These are phyloP conservation scores for Ceriops zippeliana DNA, from an alignment of 345 rosid genomes.

Conservation along the genomic window DNA sequence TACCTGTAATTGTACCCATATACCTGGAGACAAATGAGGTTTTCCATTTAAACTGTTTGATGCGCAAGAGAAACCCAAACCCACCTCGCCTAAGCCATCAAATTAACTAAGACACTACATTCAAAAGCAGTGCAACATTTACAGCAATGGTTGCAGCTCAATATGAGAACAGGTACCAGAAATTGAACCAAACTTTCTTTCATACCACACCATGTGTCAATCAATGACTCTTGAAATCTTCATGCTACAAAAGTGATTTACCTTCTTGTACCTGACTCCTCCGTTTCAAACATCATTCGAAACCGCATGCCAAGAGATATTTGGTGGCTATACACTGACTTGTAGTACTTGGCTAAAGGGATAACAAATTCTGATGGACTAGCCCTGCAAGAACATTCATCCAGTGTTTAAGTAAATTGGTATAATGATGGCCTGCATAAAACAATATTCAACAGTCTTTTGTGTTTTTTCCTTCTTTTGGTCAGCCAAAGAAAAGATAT, in stretches of 20 bases:
- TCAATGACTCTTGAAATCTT: too few relatives aligned
- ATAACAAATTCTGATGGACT: constrained; percentile 95
- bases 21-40: constrained; percentile 47
- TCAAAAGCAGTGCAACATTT: background rate
- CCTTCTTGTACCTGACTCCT: constrained; percentile 87
- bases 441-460: background rate
- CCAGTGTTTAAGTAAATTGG: constrained; percentile 4
- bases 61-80: background rate
- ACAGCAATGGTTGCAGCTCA: background rate
- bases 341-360: constrained; percentile 88
- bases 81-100: background rate
- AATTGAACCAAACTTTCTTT: too few relatives aligned
- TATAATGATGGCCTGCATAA: background rate
- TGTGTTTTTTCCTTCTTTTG: background rate
- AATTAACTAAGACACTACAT: background rate
- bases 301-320: constrained; percentile 92
- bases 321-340: constrained; percentile 70
- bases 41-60: background rate
- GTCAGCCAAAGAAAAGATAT: background rate
- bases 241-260: constrained; percentile 9
- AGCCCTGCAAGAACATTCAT: constrained; percentile 45
- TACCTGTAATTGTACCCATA: constrained; percentile 93
- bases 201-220: too few relatives aligned
- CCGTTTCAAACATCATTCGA: constrained; percentile 97
- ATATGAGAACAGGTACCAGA: too few relatives aligned